A percentile compares a stretch with the other conserved stretches of the same genome.
These are phyloP conservation scores for Melampsora americana DNA, from an alignment of 1,284 basidiomycete genomes.

Conservation along the genomic window DNA sequence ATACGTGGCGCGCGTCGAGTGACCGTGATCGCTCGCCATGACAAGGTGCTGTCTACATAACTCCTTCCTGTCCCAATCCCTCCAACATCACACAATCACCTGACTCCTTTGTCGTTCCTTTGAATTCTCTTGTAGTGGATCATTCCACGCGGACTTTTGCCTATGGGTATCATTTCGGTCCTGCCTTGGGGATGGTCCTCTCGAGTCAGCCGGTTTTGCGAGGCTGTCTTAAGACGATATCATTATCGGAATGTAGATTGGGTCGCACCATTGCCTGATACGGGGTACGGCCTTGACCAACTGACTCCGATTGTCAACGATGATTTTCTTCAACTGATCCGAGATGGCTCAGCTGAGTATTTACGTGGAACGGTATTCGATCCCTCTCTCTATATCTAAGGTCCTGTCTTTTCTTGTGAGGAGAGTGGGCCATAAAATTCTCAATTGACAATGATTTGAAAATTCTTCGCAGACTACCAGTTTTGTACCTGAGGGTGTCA, in stretches of 20 bases:
- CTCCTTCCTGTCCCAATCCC: neutral
- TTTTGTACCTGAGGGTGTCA: constrained; percentile 10
- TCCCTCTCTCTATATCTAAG: neutral
- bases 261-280: constrained; percentile 23
- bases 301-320: constrained; percentile 41
- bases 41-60: neutral
- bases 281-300: constrained; percentile 15
- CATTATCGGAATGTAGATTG: constrained; percentile 35
- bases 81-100: neutral
- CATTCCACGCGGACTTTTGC: constrained; percentile 30
- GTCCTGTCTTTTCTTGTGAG: too few relatives aligned
- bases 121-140: constrained; percentile 21
- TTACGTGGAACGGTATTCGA: constrained; percentile 8
- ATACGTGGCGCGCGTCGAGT: neutral
- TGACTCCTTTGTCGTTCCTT: neutral
- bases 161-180: constrained; percentile 9
- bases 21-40: constrained; percentile 1
- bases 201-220: constrained; percentile 14
- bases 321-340: constrained; percentile 34
- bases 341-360: constrained; percentile 27
- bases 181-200: constrained; percentile 17
- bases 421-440: too few relatives aligned
- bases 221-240: constrained; percentile 6
- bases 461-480: neutral
- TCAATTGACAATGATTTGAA: neutral